Base-by-base conservation (phyloP, 2,329 filamentous ascomycete species). In the Diaporthe velutina region DNA sequence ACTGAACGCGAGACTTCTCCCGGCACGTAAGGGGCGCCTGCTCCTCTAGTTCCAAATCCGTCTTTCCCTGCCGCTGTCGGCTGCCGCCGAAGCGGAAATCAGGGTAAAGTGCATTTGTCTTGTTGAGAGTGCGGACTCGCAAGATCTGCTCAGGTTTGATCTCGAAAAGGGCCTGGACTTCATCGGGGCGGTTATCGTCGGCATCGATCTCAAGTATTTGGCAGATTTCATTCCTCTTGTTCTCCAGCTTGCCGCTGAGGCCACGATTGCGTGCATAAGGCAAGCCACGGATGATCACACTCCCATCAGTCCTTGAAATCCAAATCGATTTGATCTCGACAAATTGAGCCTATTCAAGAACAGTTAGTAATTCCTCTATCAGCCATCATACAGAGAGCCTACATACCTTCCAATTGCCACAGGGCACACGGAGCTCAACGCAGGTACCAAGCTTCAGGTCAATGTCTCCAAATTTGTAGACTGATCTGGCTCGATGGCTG, bases 101-200 rank as follows among this genome's bases (percentile, higher is more conserved):
- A 0, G 88, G 88, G 55, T 85, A 91, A 0, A 80, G 77, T 0
- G 85, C 79, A 72, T 94, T 95, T 0, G 92, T 94, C 3, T 88
- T 81, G 0, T 85, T 78, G 0, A 94, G 81, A 0, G 79, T 79
- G 0, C 90, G 82, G 5, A 86, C 81, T 1, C 81, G 76, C 2
- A 84, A 77, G 0, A 92, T 83, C 0, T 83, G 74, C 0, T 76
- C 64, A 0, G 87, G 75, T 0, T 80, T 64, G 0, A 92, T 79
- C 2, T 90, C 86, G 0, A 88, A 77, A 0, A 85, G 74, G 0
- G 83, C 80, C 28, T 89, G 86, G 0, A 81, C 74, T 0, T 84
- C 72, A 0, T 80, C 72, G 0, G 76, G 40, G 2, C 82, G 75
- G 0, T 76, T 71, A 40, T 88, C 84, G 7, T 85, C 81, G 0